phyloP scores from a whole-genome alignment of 1,284 basidiomycete genomes.

The Rhodotorula sp. region DNA sequence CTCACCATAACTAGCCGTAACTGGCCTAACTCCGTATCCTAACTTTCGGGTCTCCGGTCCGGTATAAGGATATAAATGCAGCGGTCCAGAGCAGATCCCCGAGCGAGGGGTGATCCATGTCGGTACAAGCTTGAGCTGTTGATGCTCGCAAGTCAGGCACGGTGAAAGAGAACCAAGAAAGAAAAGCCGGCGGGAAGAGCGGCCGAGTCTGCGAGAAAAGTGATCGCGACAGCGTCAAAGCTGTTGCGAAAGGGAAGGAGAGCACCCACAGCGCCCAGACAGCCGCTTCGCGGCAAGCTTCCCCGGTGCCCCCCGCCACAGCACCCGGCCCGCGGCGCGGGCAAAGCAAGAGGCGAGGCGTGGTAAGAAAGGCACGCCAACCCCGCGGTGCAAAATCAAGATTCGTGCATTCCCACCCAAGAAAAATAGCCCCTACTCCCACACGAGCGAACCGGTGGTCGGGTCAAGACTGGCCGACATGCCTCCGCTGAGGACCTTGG shows the following conservation, averaged over 20 bases:
- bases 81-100: no score
- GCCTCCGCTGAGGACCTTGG: conserved; percentile 19
- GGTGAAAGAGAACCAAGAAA: no score
- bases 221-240: no score
- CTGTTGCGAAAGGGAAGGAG: background rate
- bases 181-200: no score
- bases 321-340: background rate
- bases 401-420: background rate
- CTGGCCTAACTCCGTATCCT: no score
- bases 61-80: conserved; percentile 44
- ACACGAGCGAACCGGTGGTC: conserved; percentile 23
- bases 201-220: no score
- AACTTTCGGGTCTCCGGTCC: background rate
- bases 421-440: conserved; percentile 10
- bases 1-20: no score
- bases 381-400: background rate
- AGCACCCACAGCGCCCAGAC: background rate
- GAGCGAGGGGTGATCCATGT: no score
- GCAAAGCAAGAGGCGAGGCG: no score
- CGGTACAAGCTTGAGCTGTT: no score
- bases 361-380: background rate
- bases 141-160: no score
- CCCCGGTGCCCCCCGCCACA: conserved; percentile 22
- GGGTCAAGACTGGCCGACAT: conserved; percentile 26
- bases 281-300: conserved; percentile 2